Evolutionary conservation across 176 grass and related monocot genomes (phyloP).

Genomic region (Stipa capillata): DNA sequence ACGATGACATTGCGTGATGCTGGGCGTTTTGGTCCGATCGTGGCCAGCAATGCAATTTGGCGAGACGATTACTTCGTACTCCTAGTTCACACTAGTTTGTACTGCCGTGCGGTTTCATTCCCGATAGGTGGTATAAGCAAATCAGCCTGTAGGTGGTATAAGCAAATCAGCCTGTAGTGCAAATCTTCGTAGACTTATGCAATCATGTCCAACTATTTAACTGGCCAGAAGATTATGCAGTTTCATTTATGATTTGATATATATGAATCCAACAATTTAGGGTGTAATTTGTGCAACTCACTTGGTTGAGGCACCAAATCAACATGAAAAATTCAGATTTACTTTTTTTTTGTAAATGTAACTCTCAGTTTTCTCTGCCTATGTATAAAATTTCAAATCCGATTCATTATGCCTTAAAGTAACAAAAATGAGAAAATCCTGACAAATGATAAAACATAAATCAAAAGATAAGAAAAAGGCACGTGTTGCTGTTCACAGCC

Average conservation of each 20-base stretch:
- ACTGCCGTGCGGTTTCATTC: neutral
- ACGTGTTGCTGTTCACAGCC: too few species aligned
- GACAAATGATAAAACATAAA: too few species aligned
- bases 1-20: neutral
- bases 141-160: neutral
- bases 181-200: neutral
- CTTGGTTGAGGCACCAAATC: too few species aligned
- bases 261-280: too few species aligned
- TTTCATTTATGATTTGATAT: neutral
- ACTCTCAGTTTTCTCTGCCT: too few species aligned
- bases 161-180: neutral
- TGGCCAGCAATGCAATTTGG: neutral
- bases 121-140: neutral
- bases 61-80: neutral
- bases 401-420: too few species aligned
- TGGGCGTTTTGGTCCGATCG: neutral
- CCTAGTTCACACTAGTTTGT: neutral
- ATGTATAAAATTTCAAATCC: too few species aligned
- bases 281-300: too few species aligned
- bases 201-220: neutral
- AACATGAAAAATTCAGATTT: too few species aligned
- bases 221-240: neutral
- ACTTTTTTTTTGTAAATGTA: too few species aligned
- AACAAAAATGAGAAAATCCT: too few species aligned
- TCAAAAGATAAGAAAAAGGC: too few species aligned